Conservation (phyloP, 805 yeast genomes). For the Lachancea sp. region DNA sequence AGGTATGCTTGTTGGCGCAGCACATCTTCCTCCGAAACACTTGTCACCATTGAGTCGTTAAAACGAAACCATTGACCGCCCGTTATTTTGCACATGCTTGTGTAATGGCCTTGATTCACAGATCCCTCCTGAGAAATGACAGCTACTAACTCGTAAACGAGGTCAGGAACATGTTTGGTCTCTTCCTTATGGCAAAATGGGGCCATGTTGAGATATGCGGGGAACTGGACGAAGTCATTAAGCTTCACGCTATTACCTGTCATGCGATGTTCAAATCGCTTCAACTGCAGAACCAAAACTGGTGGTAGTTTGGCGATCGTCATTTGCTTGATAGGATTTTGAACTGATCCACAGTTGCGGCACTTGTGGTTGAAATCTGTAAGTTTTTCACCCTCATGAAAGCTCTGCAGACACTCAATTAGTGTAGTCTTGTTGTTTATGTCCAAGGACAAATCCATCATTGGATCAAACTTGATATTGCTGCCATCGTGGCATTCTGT, state of each 20-base stretch:
- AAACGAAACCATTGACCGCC: constrained; percentile 82
- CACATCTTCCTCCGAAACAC: constrained; percentile 60
- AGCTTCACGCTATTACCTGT: constrained; percentile 53
- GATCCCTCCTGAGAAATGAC: constrained; percentile 87
- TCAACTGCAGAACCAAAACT: constrained; percentile 77
- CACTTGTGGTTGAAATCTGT: constrained; percentile 68
- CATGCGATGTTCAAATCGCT: constrained; percentile 46
- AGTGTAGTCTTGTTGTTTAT: constrained; percentile 44
- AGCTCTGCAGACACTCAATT: constrained; percentile 63
- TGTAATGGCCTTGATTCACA: constrained; percentile 93
- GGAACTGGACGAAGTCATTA: constrained; percentile 67
- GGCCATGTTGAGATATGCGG: constrained; percentile 64
- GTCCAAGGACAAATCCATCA: constrained; percentile 82
- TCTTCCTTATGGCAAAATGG: constrained; percentile 39
- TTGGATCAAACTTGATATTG: constrained; percentile 72
- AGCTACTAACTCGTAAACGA: constrained; percentile 78
- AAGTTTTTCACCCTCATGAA: constrained; percentile 70
- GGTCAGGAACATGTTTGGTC: constrained; percentile 27
- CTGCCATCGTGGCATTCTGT: constrained; percentile 57
- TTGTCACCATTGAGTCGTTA: constrained; percentile 79
- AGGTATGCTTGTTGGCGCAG: constrained; percentile 71
- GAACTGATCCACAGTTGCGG: constrained; percentile 50
- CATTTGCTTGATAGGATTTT: constrained; percentile 68
- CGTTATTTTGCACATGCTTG: constrained; percentile 67
- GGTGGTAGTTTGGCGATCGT: constrained; percentile 65